Conservation (phyloP, 441 rosid species). For the Pelargonium australe region DNA sequence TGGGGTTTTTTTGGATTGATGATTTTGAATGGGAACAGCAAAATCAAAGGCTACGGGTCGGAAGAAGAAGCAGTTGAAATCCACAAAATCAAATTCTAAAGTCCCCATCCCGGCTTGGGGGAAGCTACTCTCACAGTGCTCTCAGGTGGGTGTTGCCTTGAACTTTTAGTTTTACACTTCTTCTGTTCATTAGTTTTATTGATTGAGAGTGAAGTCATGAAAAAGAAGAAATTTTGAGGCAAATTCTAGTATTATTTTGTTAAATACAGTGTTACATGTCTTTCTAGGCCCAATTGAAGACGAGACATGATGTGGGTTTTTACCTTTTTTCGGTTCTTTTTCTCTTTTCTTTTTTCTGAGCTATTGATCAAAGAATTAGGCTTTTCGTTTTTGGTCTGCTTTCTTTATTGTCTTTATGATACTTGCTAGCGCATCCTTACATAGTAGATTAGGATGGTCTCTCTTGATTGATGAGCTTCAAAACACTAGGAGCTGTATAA, state of each 20-base stretch:
- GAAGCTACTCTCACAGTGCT: slow-evolving; percentile 78
- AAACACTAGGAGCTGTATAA: background rate
- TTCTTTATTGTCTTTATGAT: background rate
- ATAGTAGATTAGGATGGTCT: background rate
- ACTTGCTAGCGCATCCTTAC: background rate
- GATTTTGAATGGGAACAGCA: slow-evolving; percentile 39
- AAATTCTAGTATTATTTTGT: background rate
- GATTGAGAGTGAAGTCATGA: background rate
- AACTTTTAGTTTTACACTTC: slow-evolving; percentile 5
- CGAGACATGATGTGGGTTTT: background rate
- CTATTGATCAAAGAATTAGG: background rate
- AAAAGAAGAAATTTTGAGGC: background rate
- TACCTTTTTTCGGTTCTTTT: background rate
- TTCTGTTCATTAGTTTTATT: background rate
- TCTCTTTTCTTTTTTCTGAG: background rate
- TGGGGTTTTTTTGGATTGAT: slow-evolving; percentile 10
- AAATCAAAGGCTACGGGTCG: slow-evolving; percentile 39
- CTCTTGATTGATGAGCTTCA: background rate
- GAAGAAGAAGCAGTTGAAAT: slow-evolving; percentile 48
- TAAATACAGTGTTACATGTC: background rate
- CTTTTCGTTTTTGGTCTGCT: background rate
- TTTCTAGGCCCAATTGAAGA: background rate
- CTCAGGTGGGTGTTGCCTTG: slow-evolving; percentile 45
- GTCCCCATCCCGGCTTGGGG: slow-evolving; percentile 56
- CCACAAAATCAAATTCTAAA: slow-evolving; percentile 38